Conservation (phyloP, 2,329 filamentous ascomycete species). For the Aspergillus spinulosporus region DNA sequence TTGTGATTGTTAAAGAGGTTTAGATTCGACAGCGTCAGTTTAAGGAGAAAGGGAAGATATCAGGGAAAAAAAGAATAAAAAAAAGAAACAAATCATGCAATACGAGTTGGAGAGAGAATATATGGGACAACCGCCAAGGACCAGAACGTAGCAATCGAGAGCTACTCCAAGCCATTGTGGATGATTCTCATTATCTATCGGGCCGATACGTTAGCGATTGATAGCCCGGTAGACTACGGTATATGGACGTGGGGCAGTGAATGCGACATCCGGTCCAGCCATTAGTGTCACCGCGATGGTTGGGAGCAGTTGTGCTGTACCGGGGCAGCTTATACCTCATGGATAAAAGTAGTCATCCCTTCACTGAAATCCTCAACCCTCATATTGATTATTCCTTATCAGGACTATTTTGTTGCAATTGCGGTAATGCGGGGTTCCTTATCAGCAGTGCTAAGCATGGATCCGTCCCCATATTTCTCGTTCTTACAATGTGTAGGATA, state of each 20-base stretch:
- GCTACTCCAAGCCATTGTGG: constrained; percentile 1
- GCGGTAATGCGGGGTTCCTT: neutral
- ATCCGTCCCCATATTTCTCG: too few species aligned
- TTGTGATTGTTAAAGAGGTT: too few species aligned
- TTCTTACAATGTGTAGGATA: too few species aligned
- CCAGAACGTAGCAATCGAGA: neutral
- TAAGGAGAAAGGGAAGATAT: neutral
- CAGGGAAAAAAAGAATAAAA: too few species aligned
- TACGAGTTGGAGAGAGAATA: neutral
- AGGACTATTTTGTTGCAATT: neutral
- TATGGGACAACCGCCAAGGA: neutral
- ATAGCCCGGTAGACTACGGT: neutral
- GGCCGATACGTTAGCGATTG: constrained; percentile 3
- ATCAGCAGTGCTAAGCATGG: neutral
- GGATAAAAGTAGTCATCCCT: too few species aligned
- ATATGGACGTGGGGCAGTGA: neutral
- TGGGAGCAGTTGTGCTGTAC: neutral
- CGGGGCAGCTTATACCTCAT: neutral
- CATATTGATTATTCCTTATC: too few species aligned
- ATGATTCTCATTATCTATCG: neutral
- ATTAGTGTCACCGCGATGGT: neutral
- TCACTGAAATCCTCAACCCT: too few species aligned
- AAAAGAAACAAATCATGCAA: neutral
- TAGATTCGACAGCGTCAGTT: too few species aligned
- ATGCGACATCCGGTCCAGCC: neutral